Conservation (phyloP, 495 filamentous ascomycete genomes). For the Lasiosphaeris hirsuta region DNA sequence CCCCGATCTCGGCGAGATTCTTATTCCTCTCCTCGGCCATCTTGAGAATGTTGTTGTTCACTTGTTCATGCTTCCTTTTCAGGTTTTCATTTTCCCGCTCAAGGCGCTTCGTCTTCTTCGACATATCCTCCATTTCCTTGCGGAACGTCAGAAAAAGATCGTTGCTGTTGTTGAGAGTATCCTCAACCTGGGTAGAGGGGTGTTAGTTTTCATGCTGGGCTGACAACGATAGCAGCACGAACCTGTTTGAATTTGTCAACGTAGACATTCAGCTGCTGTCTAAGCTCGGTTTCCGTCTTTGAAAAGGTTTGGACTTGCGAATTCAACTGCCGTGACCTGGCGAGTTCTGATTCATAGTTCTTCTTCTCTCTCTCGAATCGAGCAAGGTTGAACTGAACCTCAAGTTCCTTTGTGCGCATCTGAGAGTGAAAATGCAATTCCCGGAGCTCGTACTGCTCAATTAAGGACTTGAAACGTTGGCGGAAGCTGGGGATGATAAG, state of each 20-base stretch:
- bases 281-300: slow-evolving; percentile 88
- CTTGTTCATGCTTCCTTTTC: slow-evolving; percentile 88
- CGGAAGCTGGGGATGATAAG: slow-evolving; percentile 62
- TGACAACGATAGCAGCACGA: slow-evolving; percentile 36
- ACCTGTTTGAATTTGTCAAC: slow-evolving; percentile 99
- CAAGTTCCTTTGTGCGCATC: slow-evolving; percentile 91
- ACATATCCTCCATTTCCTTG: slow-evolving; percentile 99
- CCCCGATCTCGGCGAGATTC: slow-evolving; percentile 74
- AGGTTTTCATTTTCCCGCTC: slow-evolving; percentile 94
- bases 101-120: slow-evolving; percentile 95
- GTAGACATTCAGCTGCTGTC: slow-evolving; percentile 96
- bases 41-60: slow-evolving; percentile 91
- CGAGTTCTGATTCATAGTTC: slow-evolving; percentile 72
- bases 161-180: slow-evolving; percentile 97
- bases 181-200: slow-evolving; percentile 72
- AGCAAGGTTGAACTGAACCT: slow-evolving; percentile 85
- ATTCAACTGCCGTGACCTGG: slow-evolving; percentile 76
- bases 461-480: slow-evolving; percentile 84
- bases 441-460: slow-evolving; percentile 92
- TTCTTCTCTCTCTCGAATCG: slow-evolving; percentile 87
- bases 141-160: slow-evolving; percentile 96
- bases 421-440: slow-evolving; percentile 88
- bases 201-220: background rate
- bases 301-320: slow-evolving; percentile 93
- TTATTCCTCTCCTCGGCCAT: slow-evolving; percentile 95